phyloP scores from a whole-genome alignment of 768 basidiomycete genomes.

The Cystoderma amianthinum region DNA sequence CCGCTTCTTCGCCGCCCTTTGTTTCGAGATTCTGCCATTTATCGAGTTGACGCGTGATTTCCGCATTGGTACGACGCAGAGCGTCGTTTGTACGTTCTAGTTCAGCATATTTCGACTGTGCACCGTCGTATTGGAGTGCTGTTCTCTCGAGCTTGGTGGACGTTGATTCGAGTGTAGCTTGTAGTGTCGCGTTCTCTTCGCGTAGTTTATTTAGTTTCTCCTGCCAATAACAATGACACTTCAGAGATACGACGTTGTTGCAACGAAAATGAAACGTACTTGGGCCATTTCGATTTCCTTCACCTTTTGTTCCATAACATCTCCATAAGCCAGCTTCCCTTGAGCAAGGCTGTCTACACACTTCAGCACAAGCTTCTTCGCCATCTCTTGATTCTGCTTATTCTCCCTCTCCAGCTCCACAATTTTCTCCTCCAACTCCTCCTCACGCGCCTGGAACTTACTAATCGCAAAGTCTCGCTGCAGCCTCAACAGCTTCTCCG shows the following conservation, averaged over 20 bases:
- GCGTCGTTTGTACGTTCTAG: constrained; percentile 54
- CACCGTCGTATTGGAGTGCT: constrained; percentile 50
- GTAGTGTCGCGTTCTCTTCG: constrained; percentile 41
- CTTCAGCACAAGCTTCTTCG: constrained; percentile 20
- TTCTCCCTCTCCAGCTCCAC: constrained; percentile 38
- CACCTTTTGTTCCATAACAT: constrained; percentile 27
- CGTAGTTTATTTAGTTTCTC: constrained; percentile 32
- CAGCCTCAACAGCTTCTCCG: constrained; percentile 50
- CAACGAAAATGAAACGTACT: constrained; percentile 21
- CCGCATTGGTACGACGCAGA: constrained; percentile 43
- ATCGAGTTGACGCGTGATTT: constrained; percentile 57
- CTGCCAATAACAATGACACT: constrained; percentile 22
- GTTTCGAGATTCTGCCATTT: constrained; percentile 66
- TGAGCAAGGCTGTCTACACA: constrained; percentile 24
- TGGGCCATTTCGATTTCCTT: constrained; percentile 39
- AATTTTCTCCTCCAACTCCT: constrained; percentile 48
- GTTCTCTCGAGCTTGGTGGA: constrained; percentile 50
- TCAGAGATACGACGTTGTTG: neutral
- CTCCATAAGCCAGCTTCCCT: constrained; percentile 30
- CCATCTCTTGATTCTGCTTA: constrained; percentile 16
- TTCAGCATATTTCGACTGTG: constrained; percentile 43
- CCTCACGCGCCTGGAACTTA: constrained; percentile 60
- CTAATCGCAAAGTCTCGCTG: constrained; percentile 63
- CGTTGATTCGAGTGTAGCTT: constrained; percentile 36
- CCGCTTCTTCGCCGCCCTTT: constrained; percentile 54